Evolutionary conservation across 495 filamentous ascomycete genomes (phyloP), one percentile per base, ranked within the genome.

Genomic region (Rhypophila decipiens): DNA sequence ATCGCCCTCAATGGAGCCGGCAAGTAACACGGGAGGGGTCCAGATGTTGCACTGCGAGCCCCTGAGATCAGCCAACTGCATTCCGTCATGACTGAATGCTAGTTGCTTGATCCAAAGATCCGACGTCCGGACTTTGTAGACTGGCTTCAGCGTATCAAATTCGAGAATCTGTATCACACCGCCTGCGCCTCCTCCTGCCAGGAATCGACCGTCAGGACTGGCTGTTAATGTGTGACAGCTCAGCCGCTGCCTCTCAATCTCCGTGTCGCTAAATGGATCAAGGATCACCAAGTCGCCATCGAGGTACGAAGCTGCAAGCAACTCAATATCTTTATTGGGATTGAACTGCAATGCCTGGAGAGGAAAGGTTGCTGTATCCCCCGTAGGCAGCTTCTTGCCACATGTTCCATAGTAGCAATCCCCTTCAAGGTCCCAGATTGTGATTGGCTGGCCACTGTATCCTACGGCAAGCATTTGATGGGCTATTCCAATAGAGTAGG

Each of bases 121-220:
- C 7, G 7, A 7, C 7, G 27, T 7, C 27, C 13, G 7, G 13
- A 31, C 27, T 13, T 31, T 7, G 27, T 31, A 31, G 27, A 31
- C 7, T 13, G 13, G 27, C 27, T 31, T 7, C 27, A 31, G 13
- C 13, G 27, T 31, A 13, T 31, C 58, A 37, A 61, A 63, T 24
- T 58, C 55, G 29, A 51, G 55, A n/a, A 61, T 42, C 29, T 61
- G 49, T 37, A 63, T 58, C 11, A 44, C 56, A 10, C 60, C 60
- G 17, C 39, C 29, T 24, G 46, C 50, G 20, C 49, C 50, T 13
- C 58, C 60, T 5, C 40, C 51, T 12, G 49, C 57, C 20, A 63
- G 42, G 33, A 42, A 46, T 22, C 44, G 49, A n/a, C 60, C 60
- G 52, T 63, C 44, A 13, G 55, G 58, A 23, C 53, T 54, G 15